Conservation (phyloP, 768 basidiomycete genomes). For the Tylopilus plumbeoviolaceoides region DNA sequence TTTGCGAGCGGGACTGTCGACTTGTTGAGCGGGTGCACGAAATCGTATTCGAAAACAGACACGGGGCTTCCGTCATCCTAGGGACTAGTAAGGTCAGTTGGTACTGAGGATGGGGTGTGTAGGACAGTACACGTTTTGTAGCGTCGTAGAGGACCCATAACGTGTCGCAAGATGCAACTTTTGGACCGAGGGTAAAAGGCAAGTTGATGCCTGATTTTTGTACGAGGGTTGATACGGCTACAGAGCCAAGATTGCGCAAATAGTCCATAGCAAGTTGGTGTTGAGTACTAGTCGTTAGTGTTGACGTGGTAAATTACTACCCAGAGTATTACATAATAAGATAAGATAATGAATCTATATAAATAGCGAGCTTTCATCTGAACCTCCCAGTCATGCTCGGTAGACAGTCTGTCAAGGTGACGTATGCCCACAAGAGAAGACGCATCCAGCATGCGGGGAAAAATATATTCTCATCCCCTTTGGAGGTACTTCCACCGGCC, state of each 20-base stretch:
- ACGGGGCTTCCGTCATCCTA: slow-evolving; percentile 87
- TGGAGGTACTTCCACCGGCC: slow-evolving; percentile 25
- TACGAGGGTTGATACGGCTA: slow-evolving; percentile 85
- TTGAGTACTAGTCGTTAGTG: too few species aligned
- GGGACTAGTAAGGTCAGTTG: slow-evolving; percentile 13
- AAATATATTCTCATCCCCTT: slow-evolving; percentile 22
- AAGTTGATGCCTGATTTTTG: slow-evolving; percentile 89
- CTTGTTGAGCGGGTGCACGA: slow-evolving; percentile 54
- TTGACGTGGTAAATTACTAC: too few species aligned
- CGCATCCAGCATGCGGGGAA: slow-evolving; percentile 14
- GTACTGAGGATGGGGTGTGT: slow-evolving; percentile 2
- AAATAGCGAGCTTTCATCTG: too few species aligned
- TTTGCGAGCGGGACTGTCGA: slow-evolving; percentile 71
- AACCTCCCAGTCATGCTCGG: slow-evolving; percentile 13
- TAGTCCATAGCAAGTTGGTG: slow-evolving; percentile 69
- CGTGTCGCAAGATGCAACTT: slow-evolving; percentile 61
- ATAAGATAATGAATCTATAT: too few species aligned
- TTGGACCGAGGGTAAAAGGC: slow-evolving; percentile 79
- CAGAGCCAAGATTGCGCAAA: slow-evolving; percentile 74
- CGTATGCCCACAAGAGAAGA: slow-evolving; percentile 32
- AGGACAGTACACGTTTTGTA: slow-evolving; percentile 67
- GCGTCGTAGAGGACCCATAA: slow-evolving; percentile 88
- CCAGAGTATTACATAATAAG: too few species aligned
- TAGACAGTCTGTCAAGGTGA: slow-evolving; percentile 21
- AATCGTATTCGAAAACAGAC: slow-evolving; percentile 92